A percentile compares a stretch with the other conserved stretches of the same genome.
phyloP scores from a whole-genome alignment of 371 early-diverging fungal species.

The Mucor racemosus region DNA sequence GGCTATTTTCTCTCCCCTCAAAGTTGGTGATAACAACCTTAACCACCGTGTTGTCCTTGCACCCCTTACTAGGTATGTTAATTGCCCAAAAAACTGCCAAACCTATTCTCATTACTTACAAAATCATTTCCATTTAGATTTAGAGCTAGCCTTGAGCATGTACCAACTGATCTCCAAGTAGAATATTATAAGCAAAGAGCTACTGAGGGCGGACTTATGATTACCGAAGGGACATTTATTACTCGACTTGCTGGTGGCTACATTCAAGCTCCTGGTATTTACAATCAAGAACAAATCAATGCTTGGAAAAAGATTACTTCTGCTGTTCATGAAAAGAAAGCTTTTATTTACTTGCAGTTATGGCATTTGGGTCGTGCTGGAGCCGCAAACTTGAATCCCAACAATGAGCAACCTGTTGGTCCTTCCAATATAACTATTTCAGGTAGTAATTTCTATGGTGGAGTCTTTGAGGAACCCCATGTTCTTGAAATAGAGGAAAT shows the following conservation, averaged over 20 bases:
- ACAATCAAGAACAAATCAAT: constrained; percentile 46
- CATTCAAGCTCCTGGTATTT: constrained; percentile 47
- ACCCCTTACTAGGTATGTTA: constrained; percentile 22
- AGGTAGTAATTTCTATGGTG: neutral
- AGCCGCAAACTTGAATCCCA: neutral
- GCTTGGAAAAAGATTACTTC: constrained; percentile 61
- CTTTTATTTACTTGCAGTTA: constrained; percentile 56
- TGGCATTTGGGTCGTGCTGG: constrained; percentile 46
- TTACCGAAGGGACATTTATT: constrained; percentile 60
- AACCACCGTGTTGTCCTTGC: constrained; percentile 62
- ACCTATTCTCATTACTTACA: neutral
- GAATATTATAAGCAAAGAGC: constrained; percentile 67
- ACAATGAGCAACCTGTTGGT: constrained; percentile 9
- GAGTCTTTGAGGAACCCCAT: constrained; percentile 25
- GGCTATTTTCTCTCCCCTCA: constrained; percentile 12
- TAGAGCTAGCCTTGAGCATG: constrained; percentile 33
- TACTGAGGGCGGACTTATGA: constrained; percentile 56
- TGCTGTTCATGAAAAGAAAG: constrained; percentile 60
- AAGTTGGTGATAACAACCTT: constrained; percentile 25
- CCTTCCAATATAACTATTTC: constrained; percentile 11
- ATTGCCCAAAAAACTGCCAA: too few species aligned
- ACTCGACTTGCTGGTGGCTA: constrained; percentile 42
- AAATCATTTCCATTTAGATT: constrained; percentile 52
- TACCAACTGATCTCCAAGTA: constrained; percentile 48
- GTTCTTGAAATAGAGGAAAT: constrained; percentile 72